These are phyloP conservation scores for Trypanosoma cruzi DNA, from an alignment of 208 protist species.

Conservation along the genomic window DNA sequence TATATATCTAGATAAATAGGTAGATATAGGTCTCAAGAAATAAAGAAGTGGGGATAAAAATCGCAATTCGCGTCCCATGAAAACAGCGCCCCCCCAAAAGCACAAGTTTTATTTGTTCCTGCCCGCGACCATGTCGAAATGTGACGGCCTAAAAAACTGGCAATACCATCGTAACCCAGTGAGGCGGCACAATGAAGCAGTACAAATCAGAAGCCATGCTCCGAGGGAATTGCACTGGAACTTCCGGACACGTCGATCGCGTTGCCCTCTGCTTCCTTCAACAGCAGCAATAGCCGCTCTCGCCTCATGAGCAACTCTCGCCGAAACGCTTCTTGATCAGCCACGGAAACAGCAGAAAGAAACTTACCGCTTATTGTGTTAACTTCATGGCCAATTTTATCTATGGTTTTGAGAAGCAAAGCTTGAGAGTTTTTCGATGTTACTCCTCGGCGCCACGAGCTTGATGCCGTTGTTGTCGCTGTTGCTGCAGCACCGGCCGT, in stretches of 20 bases:
- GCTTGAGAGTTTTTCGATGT: slow-evolving; percentile 13
- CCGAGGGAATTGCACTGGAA: slow-evolving; percentile 21
- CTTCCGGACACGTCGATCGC: slow-evolving; percentile 9
- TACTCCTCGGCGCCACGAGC: slow-evolving; percentile 10
- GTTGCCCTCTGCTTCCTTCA: slow-evolving; percentile 23
- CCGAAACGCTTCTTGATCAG: slow-evolving; percentile 25
- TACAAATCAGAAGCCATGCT: slow-evolving; percentile 21
- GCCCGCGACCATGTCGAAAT: not conserved
- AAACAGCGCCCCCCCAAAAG: not conserved
- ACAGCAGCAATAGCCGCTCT: slow-evolving; percentile 34
- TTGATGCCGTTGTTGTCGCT: not conserved
- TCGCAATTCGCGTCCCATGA: not conserved
- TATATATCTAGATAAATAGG: not conserved
- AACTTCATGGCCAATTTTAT: slow-evolving; percentile 45
- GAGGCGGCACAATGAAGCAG: not conserved
- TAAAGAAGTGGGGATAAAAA: not conserved
- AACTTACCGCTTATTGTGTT: slow-evolving; percentile 27
- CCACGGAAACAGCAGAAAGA: slow-evolving; percentile 32
- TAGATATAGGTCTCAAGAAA: not conserved
- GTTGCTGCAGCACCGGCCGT: not conserved
- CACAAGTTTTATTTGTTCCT: not conserved
- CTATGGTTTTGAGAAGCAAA: slow-evolving; percentile 31
- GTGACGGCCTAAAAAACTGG: not conserved
- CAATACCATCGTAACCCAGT: not conserved
- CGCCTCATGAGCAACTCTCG: slow-evolving; percentile 28